A percentile compares a stretch with the other conserved stretches of the same genome.
Evolutionary conservation across 192 early-diverging fungal genomes (phyloP).

Genomic region (Cetraspora pellucida): DNA sequence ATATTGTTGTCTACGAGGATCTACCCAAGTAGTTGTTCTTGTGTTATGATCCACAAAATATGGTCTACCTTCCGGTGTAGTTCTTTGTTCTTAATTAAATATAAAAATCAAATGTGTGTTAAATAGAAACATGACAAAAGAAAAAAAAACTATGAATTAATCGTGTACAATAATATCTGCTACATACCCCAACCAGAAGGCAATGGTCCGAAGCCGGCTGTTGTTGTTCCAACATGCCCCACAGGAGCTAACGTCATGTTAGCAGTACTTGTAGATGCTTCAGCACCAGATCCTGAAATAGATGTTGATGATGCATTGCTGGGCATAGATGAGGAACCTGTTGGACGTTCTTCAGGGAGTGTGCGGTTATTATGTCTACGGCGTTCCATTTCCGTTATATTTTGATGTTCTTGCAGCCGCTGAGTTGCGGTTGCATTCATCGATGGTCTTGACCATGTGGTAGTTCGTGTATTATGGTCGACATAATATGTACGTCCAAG

Average conservation of each 20-base stretch:
- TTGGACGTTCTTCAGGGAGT: constrained; percentile 67
- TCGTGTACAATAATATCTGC: too few species aligned
- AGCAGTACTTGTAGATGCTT: constrained; percentile 36
- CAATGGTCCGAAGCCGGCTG: constrained; percentile 71
- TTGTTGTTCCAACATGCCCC: constrained; percentile 54
- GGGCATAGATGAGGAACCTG: constrained; percentile 43
- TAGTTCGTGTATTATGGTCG: constrained; percentile 94
- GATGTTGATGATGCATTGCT: constrained; percentile 28
- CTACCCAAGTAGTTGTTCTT: constrained; percentile 89
- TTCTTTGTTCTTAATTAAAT: constrained; percentile 60
- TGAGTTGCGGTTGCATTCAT: constrained; percentile 41
- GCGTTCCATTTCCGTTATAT: constrained; percentile 74
- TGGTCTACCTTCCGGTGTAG: constrained; percentile 76
- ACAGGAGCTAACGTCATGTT: constrained; percentile 41
- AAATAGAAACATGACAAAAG: background rate
- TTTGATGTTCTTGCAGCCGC: constrained; percentile 47
- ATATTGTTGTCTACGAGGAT: constrained; percentile 74
- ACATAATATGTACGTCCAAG: constrained; percentile 95
- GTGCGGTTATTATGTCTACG: constrained; percentile 79
- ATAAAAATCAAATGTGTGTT: too few species aligned
- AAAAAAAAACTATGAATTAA: background rate
- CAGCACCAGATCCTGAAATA: constrained; percentile 33
- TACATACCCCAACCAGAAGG: constrained; percentile 75
- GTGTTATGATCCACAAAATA: constrained; percentile 94
- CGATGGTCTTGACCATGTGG: constrained; percentile 84